Percentiles rank a stretch among this genome's conserved stretches.
Conservation (phyloP, 306 rosid species). For the Acacia crassicarpa region DNA sequence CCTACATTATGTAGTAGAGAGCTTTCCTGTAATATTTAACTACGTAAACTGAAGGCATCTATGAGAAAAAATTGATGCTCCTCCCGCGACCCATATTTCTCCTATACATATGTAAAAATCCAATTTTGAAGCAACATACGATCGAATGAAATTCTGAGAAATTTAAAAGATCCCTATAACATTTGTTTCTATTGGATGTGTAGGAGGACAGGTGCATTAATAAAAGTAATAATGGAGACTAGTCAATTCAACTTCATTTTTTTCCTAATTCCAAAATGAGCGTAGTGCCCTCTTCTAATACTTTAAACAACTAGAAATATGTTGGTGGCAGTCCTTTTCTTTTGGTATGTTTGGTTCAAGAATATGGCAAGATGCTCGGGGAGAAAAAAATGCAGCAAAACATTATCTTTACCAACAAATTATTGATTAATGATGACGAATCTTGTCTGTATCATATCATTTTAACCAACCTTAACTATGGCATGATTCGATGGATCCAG, state of each 20-base stretch:
- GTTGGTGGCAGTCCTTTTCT: neutral
- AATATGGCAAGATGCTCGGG: neutral
- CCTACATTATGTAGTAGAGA: constrained; percentile 26
- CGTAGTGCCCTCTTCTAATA: neutral
- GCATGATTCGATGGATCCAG: neutral
- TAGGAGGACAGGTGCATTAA: neutral
- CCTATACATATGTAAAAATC: neutral
- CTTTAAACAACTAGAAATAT: neutral
- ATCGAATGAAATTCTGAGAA: neutral
- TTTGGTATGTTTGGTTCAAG: neutral
- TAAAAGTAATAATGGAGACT: neutral
- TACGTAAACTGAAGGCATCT: constrained; percentile 35
- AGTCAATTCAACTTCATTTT: neutral
- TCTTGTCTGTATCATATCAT: neutral
- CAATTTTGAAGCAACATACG: neutral
- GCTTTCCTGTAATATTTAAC: constrained; percentile 32
- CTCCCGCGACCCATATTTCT: constrained; percentile 6
- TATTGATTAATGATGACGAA: neutral
- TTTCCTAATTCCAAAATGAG: neutral
- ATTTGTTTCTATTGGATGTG: neutral
- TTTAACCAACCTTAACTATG: neutral
- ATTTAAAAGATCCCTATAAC: too few relatives aligned
- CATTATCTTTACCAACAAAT: neutral
- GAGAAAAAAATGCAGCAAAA: neutral
- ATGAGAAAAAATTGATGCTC: constrained; percentile 25